Conservation (phyloP, 805 yeast genomes). For the Metschnikowia similis region DNA sequence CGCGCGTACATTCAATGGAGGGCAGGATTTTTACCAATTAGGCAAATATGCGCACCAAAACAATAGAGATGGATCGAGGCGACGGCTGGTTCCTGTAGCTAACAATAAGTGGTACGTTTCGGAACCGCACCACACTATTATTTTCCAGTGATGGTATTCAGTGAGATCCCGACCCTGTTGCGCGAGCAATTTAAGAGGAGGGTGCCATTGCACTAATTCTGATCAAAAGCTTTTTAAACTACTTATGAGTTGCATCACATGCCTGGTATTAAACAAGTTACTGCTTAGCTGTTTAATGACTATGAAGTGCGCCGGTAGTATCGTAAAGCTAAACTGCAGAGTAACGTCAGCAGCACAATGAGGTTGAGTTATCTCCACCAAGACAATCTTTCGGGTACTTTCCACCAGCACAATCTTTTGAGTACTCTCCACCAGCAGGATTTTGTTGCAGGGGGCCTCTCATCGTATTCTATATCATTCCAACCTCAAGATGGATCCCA, state of each 20-base stretch:
- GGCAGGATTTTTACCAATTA: background rate
- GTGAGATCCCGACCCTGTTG: background rate
- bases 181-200: background rate
- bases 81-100: background rate
- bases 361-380: too few species aligned
- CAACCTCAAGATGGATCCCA: conserved; percentile 3
- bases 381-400: too few species aligned
- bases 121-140: background rate
- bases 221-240: background rate
- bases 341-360: background rate
- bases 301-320: background rate
- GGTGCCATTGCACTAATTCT: too few species aligned
- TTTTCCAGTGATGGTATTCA: background rate
- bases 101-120: background rate
- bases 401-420: too few species aligned
- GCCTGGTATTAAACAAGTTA: background rate
- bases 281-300: background rate
- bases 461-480: conserved; percentile 5
- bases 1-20: too few species aligned
- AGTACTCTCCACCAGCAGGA: background rate
- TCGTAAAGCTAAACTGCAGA: background rate
- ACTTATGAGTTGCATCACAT: background rate
- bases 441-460: conserved; percentile 1
- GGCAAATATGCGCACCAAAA: background rate
- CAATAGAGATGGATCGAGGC: background rate